Evolutionary conservation across 345 rosid species (phyloP), one percentile per base, ranked within the genome.

Genomic region (Citrus maxima): DNA sequence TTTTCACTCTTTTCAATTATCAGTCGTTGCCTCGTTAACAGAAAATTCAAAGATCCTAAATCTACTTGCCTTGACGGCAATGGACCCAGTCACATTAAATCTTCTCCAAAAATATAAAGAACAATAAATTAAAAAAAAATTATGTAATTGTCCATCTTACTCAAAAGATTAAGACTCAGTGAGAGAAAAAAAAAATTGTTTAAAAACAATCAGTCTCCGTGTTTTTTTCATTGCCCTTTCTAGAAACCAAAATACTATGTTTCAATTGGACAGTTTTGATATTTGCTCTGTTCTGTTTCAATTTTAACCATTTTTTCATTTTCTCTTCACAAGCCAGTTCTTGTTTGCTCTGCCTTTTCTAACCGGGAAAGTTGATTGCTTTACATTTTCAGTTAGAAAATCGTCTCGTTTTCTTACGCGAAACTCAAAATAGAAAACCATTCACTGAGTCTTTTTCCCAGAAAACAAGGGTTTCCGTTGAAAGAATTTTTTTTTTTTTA

Each of bases 401-500:
- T 21, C 24, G 10, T 37, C 65, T 24, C 27, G 22, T 58, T 60
- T 73, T 69, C 46, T n/a, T 67, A 27, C 40, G 68, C 24, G 65
- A 54, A 32, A n/a, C 73, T 54, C 58, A 54, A 54, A 46, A 8
- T 30, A 51, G 40, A 64, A 5, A 63, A 67, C 12, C 54, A 49
- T 38, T 30, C 78, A 22, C 22, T 19, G 58, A 60, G 40, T 64
- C 61, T 67, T 80, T 25, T 12, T 3, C 46, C 73, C 85, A 35
- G 65, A 76, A 85, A 78, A 70, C 65, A 51, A 73, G 85, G 79
- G 80, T 70, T 80, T 85, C 81, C 76, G 85, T 82, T 83, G 28
- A 76, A 75, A 65, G 30, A 12, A 19, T 0, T 16, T 38, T 46
- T 46, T 42, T 46, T n/a, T 46, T 10, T 12, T 12, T 0, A 2